Evolutionary conservation across 768 basidiomycete genomes (phyloP).

Genomic region (Kwoniella dendrophila): DNA sequence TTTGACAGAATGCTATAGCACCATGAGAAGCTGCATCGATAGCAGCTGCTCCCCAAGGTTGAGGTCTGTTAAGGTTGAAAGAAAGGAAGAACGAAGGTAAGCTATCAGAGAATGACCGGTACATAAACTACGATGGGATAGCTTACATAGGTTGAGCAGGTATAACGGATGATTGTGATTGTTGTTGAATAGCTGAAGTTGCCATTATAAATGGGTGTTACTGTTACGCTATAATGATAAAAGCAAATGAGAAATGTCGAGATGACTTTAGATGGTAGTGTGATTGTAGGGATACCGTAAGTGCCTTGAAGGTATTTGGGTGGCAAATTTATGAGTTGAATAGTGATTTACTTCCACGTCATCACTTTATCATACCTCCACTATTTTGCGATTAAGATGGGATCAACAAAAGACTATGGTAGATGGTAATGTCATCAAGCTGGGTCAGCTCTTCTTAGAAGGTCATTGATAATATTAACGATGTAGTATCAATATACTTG

Average conservation of each 20-base stretch:
- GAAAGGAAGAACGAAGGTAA: neutral
- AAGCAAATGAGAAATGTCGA: neutral
- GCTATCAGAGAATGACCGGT: neutral
- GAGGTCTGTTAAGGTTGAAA: conserved; percentile 4
- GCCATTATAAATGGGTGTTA: neutral
- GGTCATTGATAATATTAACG: no score
- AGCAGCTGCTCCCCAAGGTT: conserved; percentile 39
- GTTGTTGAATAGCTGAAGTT: neutral
- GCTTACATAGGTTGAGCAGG: conserved; percentile 4
- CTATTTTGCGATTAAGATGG: neutral
- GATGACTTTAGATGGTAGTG: neutral
- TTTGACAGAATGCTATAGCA: conserved; percentile 49
- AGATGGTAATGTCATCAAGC: neutral
- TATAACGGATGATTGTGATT: neutral
- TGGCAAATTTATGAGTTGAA: conserved; percentile 15
- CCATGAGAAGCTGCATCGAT: conserved; percentile 50
- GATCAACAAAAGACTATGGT: neutral
- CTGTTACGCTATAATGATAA: neutral
- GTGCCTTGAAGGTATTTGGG: conserved; percentile 8
- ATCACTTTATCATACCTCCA: neutral
- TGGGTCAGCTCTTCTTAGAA: no score
- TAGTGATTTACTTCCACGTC: conserved; percentile 12
- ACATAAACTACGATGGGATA: neutral
- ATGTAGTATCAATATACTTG: no score
- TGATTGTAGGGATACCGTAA: neutral